A percentile compares a stretch with the other conserved stretches of the same genome.
Conservation (phyloP, 2,329 filamentous ascomycete genomes). For the Amylocarpus encephaloides region DNA sequence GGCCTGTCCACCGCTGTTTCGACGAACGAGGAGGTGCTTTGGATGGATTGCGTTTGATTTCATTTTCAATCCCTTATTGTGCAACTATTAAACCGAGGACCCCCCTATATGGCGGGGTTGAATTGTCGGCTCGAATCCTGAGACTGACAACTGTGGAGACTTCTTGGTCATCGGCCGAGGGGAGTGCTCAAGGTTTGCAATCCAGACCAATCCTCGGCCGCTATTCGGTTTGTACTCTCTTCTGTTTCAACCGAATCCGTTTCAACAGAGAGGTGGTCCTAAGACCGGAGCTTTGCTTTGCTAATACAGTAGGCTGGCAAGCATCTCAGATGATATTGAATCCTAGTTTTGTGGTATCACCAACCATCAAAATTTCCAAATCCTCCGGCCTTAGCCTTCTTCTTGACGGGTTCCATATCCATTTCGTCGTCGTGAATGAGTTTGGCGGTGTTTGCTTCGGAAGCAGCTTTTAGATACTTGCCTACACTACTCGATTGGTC, state of each 20-base stretch:
- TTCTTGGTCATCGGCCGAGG: neutral
- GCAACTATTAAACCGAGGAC: neutral
- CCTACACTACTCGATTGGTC: slow-evolving; percentile 50
- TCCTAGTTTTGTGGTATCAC: slow-evolving; percentile 42
- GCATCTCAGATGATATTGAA: no score
- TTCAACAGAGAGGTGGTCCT: no score
- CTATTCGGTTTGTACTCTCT: no score
- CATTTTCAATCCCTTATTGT: neutral
- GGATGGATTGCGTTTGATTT: neutral
- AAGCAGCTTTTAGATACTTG: slow-evolving; percentile 71
- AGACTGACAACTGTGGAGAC: neutral
- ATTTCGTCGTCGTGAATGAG: slow-evolving; percentile 55
- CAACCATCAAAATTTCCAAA: slow-evolving; percentile 96
- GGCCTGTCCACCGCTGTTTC: no score
- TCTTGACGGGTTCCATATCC: slow-evolving; percentile 67
- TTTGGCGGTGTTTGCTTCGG: slow-evolving; percentile 32
- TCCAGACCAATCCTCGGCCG: neutral
- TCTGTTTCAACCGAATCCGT: neutral
- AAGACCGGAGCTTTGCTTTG: no score
- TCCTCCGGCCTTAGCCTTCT: slow-evolving; percentile 71
- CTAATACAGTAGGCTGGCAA: no score
- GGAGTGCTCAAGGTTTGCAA: neutral
- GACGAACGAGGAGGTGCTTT: neutral
- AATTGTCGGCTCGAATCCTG: neutral
- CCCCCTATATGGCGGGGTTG: neutral